Base-by-base conservation (phyloP, 768 basidiomycete species). In the Epithele typhae region DNA sequence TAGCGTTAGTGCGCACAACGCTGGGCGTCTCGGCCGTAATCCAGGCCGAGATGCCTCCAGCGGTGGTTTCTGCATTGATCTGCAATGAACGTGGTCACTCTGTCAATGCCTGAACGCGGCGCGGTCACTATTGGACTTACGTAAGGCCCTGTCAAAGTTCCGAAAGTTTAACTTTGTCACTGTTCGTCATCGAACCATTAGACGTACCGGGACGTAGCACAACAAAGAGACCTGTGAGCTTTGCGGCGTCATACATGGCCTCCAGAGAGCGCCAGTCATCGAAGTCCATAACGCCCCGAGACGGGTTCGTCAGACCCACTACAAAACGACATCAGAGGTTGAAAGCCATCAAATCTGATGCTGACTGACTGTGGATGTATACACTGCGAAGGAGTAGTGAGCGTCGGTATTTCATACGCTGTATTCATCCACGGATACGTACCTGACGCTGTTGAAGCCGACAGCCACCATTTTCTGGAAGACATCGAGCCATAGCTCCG, bases 21-120 rank as follows among this genome's bases (percentile, higher is more conserved):
- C 83, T 83, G 4, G 78, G 74, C 10, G 85, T 78, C 55, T 81
- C 74, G 8, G 77, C 74, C 2, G 87, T 89, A 5, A 77, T 70
- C 88, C 88, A 90, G 41, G 74, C 73, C 1, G 78, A 69, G 43
- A 81, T 70, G 9, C 88, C 88, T 18, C 88, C 88, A 1, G 85
- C 88, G 9, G 83, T 82, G 0, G 85, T 87, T 60, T 90, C 87
- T 3, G 86, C 86, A 54, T 89, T 89, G 66, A 89, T 88, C 56
- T 88, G 78, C 8, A 19, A 1, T 7, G 19, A 22, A 39, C 18
- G 22, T 18, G 9, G 11, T 12, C 8, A 17, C 22, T 18, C 8
- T 3, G 2, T 4, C 7, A 18, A n/a, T 3, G 39, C 19, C 35
- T 11, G 4, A 9, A n/a, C n/a, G n/a, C n/a, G n/a, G n/a, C 17